A percentile compares a stretch with the other conserved stretches of the same genome.
Evolutionary conservation across 805 yeast species (phyloP).

Genomic region (Ogataea trehalophila): DNA sequence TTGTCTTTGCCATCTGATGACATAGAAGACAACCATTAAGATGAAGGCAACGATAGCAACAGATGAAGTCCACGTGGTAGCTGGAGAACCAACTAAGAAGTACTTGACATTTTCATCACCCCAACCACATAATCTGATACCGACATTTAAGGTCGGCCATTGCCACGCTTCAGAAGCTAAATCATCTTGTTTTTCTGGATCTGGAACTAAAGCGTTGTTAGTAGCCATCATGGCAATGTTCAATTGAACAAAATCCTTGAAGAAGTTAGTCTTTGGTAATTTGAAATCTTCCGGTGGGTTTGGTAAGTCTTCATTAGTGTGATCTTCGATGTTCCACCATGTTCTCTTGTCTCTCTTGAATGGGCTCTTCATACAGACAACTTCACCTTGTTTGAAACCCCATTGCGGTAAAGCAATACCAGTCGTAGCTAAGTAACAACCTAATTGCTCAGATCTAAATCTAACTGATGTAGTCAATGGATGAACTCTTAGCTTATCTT

Average conservation of each 20-base stretch:
- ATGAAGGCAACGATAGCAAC: slow-evolving; percentile 53
- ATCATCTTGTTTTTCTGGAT: slow-evolving; percentile 65
- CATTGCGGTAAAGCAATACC: slow-evolving; percentile 68
- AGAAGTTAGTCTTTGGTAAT: slow-evolving; percentile 70
- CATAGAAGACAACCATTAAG: slow-evolving; percentile 36
- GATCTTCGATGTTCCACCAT: slow-evolving; percentile 84
- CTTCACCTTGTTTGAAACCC: slow-evolving; percentile 89
- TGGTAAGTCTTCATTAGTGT: slow-evolving; percentile 54
- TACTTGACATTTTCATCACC: slow-evolving; percentile 52
- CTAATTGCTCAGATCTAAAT: slow-evolving; percentile 54
- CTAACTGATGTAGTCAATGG: slow-evolving; percentile 76
- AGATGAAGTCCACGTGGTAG: slow-evolving; percentile 72
- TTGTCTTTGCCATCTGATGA: slow-evolving; percentile 84
- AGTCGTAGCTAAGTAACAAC: slow-evolving; percentile 75
- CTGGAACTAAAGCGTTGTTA: slow-evolving; percentile 77
- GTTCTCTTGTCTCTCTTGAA: slow-evolving; percentile 75
- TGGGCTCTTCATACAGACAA: slow-evolving; percentile 67
- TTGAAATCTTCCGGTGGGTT: slow-evolving; percentile 55
- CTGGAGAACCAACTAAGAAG: slow-evolving; percentile 71
- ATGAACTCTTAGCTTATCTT: slow-evolving; percentile 50
- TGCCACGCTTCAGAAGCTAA: slow-evolving; percentile 77
- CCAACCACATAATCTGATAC: slow-evolving; percentile 78
- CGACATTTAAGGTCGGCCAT: slow-evolving; percentile 79
- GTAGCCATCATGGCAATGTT: slow-evolving; percentile 88
- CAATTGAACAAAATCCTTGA: slow-evolving; percentile 69